Conservation (phyloP, 306 rosid species). For the Pueraria montana region DNA sequence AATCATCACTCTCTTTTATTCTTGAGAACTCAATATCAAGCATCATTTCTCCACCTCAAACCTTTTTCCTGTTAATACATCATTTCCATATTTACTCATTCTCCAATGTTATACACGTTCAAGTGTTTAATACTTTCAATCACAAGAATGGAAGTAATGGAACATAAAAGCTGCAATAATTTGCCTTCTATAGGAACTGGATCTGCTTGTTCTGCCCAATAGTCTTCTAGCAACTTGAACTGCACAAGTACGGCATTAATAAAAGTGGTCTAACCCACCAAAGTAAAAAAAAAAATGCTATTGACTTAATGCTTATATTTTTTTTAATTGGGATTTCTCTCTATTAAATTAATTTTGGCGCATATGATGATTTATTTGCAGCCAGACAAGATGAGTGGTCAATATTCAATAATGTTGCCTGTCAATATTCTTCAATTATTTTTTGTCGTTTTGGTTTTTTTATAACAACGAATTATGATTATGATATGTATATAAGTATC, state of each 20-base stretch:
- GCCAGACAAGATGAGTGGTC: constrained; percentile 2
- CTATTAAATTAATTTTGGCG: not conserved
- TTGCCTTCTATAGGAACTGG: not conserved
- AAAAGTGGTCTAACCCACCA: not conserved
- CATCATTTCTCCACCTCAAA: not conserved
- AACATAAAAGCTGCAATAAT: not conserved
- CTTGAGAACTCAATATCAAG: constrained; percentile 19
- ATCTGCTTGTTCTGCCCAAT: not conserved
- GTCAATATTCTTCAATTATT: constrained; percentile 25
- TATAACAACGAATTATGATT: not conserved
- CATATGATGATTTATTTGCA: not conserved
- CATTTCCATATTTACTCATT: constrained; percentile 2
- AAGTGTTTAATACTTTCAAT: not conserved
- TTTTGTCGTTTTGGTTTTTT: not conserved
- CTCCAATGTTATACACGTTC: constrained; percentile 1
- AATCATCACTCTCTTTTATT: constrained; percentile 26
- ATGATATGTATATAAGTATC: not conserved
- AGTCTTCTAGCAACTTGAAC: not conserved
- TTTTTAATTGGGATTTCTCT: constrained; percentile 6
- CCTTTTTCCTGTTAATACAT: not conserved
- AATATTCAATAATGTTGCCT: not conserved
- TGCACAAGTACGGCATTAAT: not conserved
- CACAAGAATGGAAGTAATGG: constrained; percentile 9
- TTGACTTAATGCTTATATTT: not conserved
- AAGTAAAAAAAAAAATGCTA: not conserved